These are phyloP conservation scores for Xanthoconium separans DNA, from an alignment of 1,284 basidiomycete genomes.

Conservation along the genomic window DNA sequence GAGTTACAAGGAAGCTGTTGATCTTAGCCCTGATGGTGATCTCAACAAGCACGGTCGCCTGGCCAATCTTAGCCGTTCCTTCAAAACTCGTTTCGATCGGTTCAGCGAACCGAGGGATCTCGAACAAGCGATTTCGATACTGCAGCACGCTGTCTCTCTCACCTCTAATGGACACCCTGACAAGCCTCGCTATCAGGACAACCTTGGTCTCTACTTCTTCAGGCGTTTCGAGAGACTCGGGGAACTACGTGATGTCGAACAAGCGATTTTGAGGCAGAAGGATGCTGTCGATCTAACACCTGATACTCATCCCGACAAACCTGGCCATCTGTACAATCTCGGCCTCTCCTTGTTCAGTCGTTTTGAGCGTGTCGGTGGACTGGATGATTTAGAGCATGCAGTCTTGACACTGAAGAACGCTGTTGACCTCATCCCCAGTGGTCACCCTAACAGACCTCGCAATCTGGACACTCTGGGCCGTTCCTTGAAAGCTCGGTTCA, in stretches of 20 bases:
- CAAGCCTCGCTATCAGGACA: background rate
- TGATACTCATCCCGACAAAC: too few relatives aligned
- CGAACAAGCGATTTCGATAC: background rate
- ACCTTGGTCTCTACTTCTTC: background rate
- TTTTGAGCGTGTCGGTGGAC: background rate
- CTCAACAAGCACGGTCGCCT: background rate
- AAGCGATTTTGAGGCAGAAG: too few relatives aligned
- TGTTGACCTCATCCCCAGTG: background rate
- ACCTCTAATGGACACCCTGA: background rate
- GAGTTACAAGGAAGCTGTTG: background rate
- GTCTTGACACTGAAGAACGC: background rate
- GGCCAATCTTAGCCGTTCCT: background rate
- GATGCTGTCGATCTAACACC: too few relatives aligned
- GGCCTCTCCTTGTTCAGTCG: background rate
- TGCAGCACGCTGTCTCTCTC: background rate
- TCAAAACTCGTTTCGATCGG: background rate
- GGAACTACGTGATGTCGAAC: too few relatives aligned
- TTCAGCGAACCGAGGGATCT: background rate
- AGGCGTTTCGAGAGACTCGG: too few relatives aligned
- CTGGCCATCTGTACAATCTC: too few relatives aligned
- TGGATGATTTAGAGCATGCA: background rate
- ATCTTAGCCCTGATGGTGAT: background rate
- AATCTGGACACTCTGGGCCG: background rate
- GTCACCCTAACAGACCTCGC: background rate
- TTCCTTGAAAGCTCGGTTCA: background rate